Base-by-base conservation (phyloP, 345 rosid genomes). In the rapeseed (Brassica napus) region DNA sequence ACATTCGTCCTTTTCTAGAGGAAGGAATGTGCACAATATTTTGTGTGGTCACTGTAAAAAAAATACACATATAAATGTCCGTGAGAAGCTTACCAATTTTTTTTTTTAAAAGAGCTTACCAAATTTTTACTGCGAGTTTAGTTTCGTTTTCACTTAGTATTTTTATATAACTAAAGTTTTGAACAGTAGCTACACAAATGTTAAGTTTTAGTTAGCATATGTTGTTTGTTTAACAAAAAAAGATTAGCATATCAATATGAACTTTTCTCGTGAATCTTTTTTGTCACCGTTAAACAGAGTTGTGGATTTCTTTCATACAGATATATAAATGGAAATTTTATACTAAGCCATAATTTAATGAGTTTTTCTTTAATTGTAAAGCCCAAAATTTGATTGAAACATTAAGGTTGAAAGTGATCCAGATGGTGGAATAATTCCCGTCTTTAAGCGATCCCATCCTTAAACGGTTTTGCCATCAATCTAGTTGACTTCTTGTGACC, bases 401-500 rank as follows among this genome's bases (percentile, higher is more conserved):
- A 18, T 5, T n/a, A 32, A 23, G 18, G 31, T 72, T 72, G 68
- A 44, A 79, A 23, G 16, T 59, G 63, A 58, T 66, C 60, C 57
- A 55, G 32, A 59, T 42, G 55, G 34, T 59, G 24, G 37, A 55
- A 59, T 57, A 58, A 60, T 18, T n/a, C 57, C 60, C 61, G 15
- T 62, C 69, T 23, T 70, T 67, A 44, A 30, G 57, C 42, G 32
- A 52, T 79, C 32, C 32, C 63, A 44, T 59, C 64, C 63, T 66
- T 11, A 42, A 66, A 79, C 68, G 18, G 55, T 23, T 66, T 79
- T 28, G 68, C 47, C 69, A 61, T 23, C 64, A 67, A 24, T 65
- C 10, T 65, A 62, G 39, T 78, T 78, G 77, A 65, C 68, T 59
- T 58, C 4, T 67, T 79, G 73, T 79, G 77, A 72, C 77, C 77